Evolutionary conservation across 2,329 filamentous ascomycete species (phyloP).

Genomic region (Aplosporella prunicola): DNA sequence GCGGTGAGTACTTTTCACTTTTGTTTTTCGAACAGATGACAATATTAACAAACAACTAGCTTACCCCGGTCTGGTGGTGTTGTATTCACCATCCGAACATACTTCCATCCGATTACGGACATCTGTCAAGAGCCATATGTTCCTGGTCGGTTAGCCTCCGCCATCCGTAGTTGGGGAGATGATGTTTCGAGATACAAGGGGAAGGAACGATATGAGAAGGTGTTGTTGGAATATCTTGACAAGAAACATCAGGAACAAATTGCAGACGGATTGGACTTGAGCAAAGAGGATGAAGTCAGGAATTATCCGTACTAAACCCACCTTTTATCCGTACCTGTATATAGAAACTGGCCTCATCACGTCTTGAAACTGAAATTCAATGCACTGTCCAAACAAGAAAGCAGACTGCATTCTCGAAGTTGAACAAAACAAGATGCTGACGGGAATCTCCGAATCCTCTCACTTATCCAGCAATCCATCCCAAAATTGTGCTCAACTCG

Average conservation of each 20-base stretch:
- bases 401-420: too few relatives aligned
- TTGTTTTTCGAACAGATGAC: background rate
- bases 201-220: constrained; percentile 60
- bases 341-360: too few relatives aligned
- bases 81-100: constrained; percentile 71
- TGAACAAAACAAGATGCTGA: too few relatives aligned
- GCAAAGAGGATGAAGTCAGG: constrained; percentile 49
- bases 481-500: too few relatives aligned
- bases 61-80: constrained; percentile 38
- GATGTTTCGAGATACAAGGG: constrained; percentile 73
- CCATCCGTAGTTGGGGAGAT: constrained; percentile 70
- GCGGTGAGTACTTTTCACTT: constrained; percentile 27
- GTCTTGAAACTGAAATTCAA: too few relatives aligned
- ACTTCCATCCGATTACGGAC: constrained; percentile 62
- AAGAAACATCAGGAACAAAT: constrained; percentile 64
- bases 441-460: too few relatives aligned
- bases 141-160: constrained; percentile 67
- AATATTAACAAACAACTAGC: constrained; percentile 14
- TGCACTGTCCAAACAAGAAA: too few relatives aligned
- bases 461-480: too few relatives aligned
- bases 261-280: constrained; percentile 52
- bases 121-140: constrained; percentile 65
- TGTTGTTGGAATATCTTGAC: constrained; percentile 70
- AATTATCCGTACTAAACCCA: constrained; percentile 55
- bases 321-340: too few relatives aligned